phyloP scores from a whole-genome alignment of 805 yeast species.

The Limtongozyma cylindracea region DNA sequence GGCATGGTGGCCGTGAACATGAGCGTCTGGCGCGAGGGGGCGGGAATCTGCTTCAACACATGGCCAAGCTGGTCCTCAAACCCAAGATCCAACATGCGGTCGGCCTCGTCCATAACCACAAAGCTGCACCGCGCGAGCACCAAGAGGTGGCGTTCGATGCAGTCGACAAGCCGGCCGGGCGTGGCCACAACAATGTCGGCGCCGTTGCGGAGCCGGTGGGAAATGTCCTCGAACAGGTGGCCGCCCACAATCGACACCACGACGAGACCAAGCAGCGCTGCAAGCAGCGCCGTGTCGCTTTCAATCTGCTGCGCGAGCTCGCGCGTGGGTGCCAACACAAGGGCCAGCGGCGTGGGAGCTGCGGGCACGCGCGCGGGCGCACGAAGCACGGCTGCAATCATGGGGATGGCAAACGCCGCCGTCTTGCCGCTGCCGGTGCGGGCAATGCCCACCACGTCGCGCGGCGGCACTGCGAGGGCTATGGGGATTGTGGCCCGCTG shows the following conservation, averaged over 20 bases:
- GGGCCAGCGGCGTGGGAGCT: too few species aligned
- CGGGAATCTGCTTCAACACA: too few species aligned
- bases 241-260: slow-evolving; percentile 73
- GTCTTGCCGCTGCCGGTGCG: slow-evolving; percentile 96
- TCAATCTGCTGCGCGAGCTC: slow-evolving; percentile 82
- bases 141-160: slow-evolving; percentile 44
- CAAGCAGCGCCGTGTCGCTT: slow-evolving; percentile 29
- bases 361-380: too few species aligned
- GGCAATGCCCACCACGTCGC: slow-evolving; percentile 71
- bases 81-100: slow-evolving; percentile 87
- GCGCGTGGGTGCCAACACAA: slow-evolving; percentile 78
- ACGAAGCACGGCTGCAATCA: not conserved
- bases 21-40: too few species aligned
- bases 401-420: slow-evolving; percentile 53
- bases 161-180: slow-evolving; percentile 77
- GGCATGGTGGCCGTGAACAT: slow-evolving; percentile 95
- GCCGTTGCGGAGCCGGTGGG: slow-evolving; percentile 28
- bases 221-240: slow-evolving; percentile 56
- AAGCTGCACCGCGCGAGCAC: slow-evolving; percentile 30
- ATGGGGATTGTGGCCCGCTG: slow-evolving; percentile 65
- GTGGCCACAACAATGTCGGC: slow-evolving; percentile 78
- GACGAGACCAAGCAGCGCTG: slow-evolving; percentile 9
- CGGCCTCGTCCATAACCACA: slow-evolving; percentile 81
- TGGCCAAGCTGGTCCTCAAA: slow-evolving; percentile 58
- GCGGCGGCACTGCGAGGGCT: slow-evolving; percentile 21